Evolutionary conservation across 2,329 filamentous ascomycete genomes (phyloP).

Genomic region (Beauveria brongniartii): DNA sequence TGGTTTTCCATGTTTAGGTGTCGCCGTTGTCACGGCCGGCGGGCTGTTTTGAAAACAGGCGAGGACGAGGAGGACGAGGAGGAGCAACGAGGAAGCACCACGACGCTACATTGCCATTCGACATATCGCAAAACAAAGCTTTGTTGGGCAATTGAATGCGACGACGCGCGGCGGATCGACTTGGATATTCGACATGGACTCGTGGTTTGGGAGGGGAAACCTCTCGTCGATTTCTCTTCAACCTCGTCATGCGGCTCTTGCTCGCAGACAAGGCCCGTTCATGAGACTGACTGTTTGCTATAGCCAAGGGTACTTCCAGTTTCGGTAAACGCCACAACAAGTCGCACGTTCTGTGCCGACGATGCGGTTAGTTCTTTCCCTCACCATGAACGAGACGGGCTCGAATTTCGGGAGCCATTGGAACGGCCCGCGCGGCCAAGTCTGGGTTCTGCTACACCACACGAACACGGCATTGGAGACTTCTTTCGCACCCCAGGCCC

Average conservation of each 20-base stretch:
- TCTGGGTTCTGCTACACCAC: background rate
- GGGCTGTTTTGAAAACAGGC: background rate
- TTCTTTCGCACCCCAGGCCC: no score
- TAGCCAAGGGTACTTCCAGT: slow-evolving; percentile 51
- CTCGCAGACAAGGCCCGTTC: background rate
- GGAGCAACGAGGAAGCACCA: background rate
- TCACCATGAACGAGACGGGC: background rate
- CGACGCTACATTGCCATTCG: background rate
- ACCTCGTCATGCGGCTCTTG: background rate
- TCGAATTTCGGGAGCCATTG: background rate
- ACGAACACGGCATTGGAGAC: no score
- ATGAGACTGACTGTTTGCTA: slow-evolving; percentile 19
- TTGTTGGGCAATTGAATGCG: background rate
- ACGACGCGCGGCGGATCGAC: background rate
- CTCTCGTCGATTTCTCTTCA: slow-evolving; percentile 3
- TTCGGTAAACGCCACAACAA: slow-evolving; percentile 78
- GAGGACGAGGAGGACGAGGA: background rate
- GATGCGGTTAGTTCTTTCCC: slow-evolving; percentile 69
- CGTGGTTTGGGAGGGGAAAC: background rate
- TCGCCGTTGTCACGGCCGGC: background rate
- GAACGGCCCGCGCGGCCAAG: background rate
- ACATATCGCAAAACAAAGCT: background rate
- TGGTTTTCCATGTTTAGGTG: background rate
- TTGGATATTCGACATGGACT: background rate
- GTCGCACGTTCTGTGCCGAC: slow-evolving; percentile 96